These are phyloP conservation scores for Eucalyptus pauciflora DNA, from an alignment of 345 rosid species.

Conservation along the genomic window DNA sequence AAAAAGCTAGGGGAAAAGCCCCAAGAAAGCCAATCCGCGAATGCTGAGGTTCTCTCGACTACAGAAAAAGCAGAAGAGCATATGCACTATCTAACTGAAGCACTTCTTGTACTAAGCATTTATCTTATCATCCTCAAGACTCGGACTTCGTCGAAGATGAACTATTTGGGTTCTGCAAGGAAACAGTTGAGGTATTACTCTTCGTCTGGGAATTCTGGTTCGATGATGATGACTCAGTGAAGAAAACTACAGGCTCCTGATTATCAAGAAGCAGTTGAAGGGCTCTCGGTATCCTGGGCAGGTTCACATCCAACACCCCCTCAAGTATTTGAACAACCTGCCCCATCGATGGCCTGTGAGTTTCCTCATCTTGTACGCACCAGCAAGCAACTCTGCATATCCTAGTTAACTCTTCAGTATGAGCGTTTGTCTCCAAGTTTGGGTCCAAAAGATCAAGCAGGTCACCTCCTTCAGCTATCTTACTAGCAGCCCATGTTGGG, in stretches of 20 bases:
- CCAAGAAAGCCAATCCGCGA: neutral
- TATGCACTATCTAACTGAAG: neutral
- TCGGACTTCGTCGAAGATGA: neutral
- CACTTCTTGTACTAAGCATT: neutral
- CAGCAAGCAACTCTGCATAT: conserved; percentile 69
- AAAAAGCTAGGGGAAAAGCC: neutral
- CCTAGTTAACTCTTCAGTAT: conserved; percentile 47
- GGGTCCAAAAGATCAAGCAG: conserved; percentile 41
- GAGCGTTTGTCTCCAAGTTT: conserved; percentile 24
- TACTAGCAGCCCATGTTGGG: conserved; percentile 48
- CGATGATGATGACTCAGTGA: conserved; percentile 33
- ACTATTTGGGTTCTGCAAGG: conserved; percentile 12
- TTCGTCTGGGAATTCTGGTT: conserved; percentile 19
- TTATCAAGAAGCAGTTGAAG: conserved; percentile 30
- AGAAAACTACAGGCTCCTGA: conserved; percentile 26
- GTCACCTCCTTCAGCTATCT: conserved; percentile 31
- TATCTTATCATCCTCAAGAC: neutral
- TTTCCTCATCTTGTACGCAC: conserved; percentile 82
- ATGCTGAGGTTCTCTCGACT: neutral
- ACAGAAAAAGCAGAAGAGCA: neutral
- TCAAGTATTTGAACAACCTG: conserved; percentile 86
- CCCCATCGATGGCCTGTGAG: conserved; percentile 69
- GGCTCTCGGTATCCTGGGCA: conserved; percentile 51
- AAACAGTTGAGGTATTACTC: conserved; percentile 4
- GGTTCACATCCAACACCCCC: conserved; percentile 49